Conservation (phyloP, 2,329 filamentous ascomycete genomes). For the Ceratocystiopsis sp. region DNA sequence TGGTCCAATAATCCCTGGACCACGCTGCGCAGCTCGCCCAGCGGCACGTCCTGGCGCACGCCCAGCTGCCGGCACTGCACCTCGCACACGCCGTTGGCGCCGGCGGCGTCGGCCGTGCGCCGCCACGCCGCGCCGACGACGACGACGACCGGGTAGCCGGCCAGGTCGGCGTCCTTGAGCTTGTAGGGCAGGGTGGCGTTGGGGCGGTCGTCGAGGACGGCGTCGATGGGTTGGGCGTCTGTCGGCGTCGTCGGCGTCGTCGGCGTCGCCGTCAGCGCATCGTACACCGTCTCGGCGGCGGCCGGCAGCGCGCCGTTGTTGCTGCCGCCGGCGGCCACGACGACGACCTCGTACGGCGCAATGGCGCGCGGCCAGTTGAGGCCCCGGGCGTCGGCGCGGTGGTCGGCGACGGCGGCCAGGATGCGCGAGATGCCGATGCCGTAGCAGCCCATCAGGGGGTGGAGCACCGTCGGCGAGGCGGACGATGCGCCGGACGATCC, state of each 20-base stretch:
- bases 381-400: conserved; percentile 52
- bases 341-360: conserved; percentile 63
- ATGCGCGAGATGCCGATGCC: conserved; percentile 88
- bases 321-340: conserved; percentile 35
- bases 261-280: conserved; percentile 26
- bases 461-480: conserved; percentile 14
- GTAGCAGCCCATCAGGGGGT: conserved; percentile 81
- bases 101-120: conserved; percentile 30
- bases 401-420: conserved; percentile 69
- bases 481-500: conserved; percentile 1
- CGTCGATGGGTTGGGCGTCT: conserved; percentile 29
- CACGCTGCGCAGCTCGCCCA: conserved; percentile 30
- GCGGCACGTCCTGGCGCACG: conserved; percentile 39
- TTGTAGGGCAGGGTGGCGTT: conserved; percentile 59
- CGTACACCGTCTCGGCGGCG: conserved; percentile 44
- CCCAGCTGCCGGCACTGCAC: conserved; percentile 60
- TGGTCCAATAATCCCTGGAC: conserved; percentile 29
- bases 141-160: conserved; percentile 74
- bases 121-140: conserved; percentile 58
- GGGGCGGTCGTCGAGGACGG: conserved; percentile 61
- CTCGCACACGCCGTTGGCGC: conserved; percentile 37
- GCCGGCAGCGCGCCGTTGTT: conserved; percentile 17
- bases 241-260: background rate
- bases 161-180: conserved; percentile 71
- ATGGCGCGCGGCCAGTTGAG: conserved; percentile 80